These are phyloP conservation scores for thale cress (Arabidopsis thaliana) DNA, from an alignment of 345 rosid species.

Conservation along the genomic window TAIR10.1 NC_003075.7:5942001-5942500, in stretches of 20 bases:
- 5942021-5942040: not conserved
- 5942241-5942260: not conserved
- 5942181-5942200: not conserved
- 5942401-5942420: not conserved
- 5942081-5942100: conserved; percentile 20
- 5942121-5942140: not conserved
- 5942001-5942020: conserved; percentile 22
- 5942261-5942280: not conserved
- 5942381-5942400: conserved; percentile 7
- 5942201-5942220: not conserved
- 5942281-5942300: conserved; percentile 21
- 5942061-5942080: conserved; percentile 5
- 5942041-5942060: not conserved
- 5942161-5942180: conserved; percentile 27
- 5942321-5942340: not conserved
- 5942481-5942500: not conserved
- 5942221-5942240: not conserved
- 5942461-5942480: conserved; percentile 2
- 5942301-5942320: conserved; percentile 14
- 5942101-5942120: conserved; percentile 27
- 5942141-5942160: conserved; percentile 27
- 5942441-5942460: not conserved
- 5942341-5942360: not conserved
- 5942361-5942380: conserved; percentile 10
- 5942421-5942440: not conserved